Evolutionary conservation across 2,329 filamentous ascomycete species (phyloP).

Genomic region (Fusarium annulatum): DNA sequence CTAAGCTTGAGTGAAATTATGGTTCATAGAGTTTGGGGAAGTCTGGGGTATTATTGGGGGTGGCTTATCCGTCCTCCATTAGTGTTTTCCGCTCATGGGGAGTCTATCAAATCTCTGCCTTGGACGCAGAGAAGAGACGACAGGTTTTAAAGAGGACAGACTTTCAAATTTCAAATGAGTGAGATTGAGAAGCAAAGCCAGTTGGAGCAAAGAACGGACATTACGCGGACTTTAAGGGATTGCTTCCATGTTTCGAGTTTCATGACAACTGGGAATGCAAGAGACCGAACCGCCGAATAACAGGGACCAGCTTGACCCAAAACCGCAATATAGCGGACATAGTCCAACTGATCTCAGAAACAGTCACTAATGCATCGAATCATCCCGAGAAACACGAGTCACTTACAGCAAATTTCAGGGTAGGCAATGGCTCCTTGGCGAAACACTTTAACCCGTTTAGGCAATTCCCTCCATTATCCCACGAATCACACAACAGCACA

Average conservation of each 20-base stretch:
- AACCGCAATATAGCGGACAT: not conserved
- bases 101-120: rapidly evolving
- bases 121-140: rapidly evolving
- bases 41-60: not conserved
- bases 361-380: not conserved
- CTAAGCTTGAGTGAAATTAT: not conserved
- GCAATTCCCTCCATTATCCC: not conserved
- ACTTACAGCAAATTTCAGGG: not conserved
- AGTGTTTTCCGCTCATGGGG: too few relatives aligned
- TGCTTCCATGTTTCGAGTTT: not conserved
- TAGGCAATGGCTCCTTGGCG: not conserved
- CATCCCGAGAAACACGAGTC: not conserved
- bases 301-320: too few relatives aligned
- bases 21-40: not conserved
- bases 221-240: not conserved
- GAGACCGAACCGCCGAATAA: too few relatives aligned
- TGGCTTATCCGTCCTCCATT: not conserved
- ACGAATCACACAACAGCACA: not conserved
- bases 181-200: too few relatives aligned
- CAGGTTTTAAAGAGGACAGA: rapidly evolving
- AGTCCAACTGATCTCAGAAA: not conserved
- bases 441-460: not conserved
- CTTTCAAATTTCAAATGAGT: not conserved
- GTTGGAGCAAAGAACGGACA: rapidly evolving
- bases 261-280: not conserved